These are phyloP conservation scores for Moricandia moricandioides DNA, from an alignment of 345 rosid genomes.

Conservation along the genomic window DNA sequence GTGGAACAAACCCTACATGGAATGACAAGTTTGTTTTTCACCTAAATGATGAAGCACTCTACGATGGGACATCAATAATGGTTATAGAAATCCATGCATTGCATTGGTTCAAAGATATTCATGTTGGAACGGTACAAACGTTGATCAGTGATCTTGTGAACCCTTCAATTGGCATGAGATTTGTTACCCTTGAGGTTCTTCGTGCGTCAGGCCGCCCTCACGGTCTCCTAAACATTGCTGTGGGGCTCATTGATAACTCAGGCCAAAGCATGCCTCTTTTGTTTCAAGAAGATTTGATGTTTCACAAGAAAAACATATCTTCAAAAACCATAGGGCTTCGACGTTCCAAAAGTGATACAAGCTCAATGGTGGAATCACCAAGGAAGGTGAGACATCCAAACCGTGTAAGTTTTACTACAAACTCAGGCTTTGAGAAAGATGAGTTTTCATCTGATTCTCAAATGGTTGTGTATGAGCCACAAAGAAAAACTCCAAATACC, in stretches of 20 bases:
- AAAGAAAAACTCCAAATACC: conserved; percentile 20
- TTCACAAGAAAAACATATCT: conserved; percentile 35
- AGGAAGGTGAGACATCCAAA: conserved; percentile 23
- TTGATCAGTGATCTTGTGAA: conserved; percentile 55
- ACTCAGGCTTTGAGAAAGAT: conserved; percentile 37
- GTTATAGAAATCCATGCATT: conserved; percentile 76
- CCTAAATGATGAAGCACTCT: conserved; percentile 64
- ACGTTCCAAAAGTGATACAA: conserved; percentile 74
- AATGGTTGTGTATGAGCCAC: conserved; percentile 11
- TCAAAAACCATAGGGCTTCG: conserved; percentile 61
- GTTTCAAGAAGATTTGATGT: conserved; percentile 34
- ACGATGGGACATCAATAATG: conserved; percentile 64
- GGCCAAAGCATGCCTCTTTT: conserved; percentile 79
- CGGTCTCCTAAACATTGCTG: conserved; percentile 77
- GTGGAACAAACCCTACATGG: conserved; percentile 80
- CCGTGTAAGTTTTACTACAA: conserved; percentile 38
- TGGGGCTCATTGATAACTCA: conserved; percentile 72
- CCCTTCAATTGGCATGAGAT: conserved; percentile 49
- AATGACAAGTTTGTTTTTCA: conserved; percentile 90
- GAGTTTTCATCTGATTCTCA: conserved; percentile 35
- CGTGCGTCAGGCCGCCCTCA: conserved; percentile 83
- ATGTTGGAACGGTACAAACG: too few species aligned
- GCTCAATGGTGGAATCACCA: conserved; percentile 50
- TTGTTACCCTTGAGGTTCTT: conserved; percentile 76
- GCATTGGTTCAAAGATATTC: conserved; percentile 58